Evolutionary conservation across 2,329 filamentous ascomycete genomes (phyloP).

Genomic region (Lachnellula subtilissima): DNA sequence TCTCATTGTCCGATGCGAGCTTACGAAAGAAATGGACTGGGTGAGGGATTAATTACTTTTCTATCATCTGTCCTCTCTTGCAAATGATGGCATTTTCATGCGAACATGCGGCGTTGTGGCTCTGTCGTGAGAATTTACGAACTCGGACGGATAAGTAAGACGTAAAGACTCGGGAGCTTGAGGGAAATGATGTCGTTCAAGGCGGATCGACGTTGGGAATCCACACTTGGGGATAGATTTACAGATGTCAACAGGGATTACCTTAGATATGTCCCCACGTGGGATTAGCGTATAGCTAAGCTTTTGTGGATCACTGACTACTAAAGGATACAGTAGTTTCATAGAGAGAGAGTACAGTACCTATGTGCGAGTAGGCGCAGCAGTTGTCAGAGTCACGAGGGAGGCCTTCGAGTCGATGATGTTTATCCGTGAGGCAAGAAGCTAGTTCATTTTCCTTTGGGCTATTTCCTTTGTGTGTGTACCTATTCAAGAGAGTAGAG

Average conservation of each 20-base stretch:
- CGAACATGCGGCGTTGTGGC: conserved; percentile 7
- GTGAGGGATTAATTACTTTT: background rate
- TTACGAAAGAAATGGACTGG: too few relatives aligned
- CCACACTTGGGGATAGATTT: background rate
- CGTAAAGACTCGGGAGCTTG: conserved; percentile 2
- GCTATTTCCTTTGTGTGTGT: too few relatives aligned
- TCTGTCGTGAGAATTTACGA: background rate
- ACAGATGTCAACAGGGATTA: background rate
- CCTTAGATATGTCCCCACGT: background rate
- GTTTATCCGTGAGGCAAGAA: background rate
- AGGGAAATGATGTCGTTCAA: conserved; percentile 16
- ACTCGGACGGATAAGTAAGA: background rate
- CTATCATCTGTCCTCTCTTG: background rate
- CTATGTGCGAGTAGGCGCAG: background rate
- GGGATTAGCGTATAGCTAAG: conserved; percentile 15
- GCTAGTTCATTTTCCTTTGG: background rate
- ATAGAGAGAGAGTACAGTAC: background rate
- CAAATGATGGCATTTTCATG: background rate
- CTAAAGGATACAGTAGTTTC: background rate
- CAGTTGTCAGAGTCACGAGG: background rate
- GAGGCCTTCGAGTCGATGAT: too few relatives aligned
- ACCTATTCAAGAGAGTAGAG: background rate
- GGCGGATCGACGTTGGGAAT: conserved; percentile 9
- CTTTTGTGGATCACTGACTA: conserved; percentile 14
- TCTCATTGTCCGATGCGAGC: background rate